Evolutionary conservation across 371 early-diverging fungal genomes (phyloP), one percentile per base, ranked within the genome.

Genomic region (Parasitella parasitica): DNA sequence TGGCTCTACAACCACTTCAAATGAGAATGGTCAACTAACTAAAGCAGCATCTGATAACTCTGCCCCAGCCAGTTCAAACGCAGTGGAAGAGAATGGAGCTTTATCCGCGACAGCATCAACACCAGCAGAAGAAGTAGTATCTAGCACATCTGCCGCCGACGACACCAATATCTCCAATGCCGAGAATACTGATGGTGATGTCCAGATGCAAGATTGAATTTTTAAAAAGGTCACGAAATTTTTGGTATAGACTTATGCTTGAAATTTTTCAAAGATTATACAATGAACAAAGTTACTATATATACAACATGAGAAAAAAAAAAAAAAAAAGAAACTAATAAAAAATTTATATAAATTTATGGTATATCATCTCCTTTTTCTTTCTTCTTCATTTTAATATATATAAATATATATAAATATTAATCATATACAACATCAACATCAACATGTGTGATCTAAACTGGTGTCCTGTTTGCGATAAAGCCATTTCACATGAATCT

Each of bases 381-480:
- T 24, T 13, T 39, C 18, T 36, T 43, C n/a, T 41, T 36, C 7
- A 24, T 41, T 4, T 52, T 34, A 39, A 30, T 41, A 24, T 12
- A 22, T 22, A 12, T 20, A 48, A 37, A 12, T n/a, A n/a, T n/a
- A n/a, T n/a, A n/a, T n/a, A n/a, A n/a, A n/a, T n/a, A n/a, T n/a
- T n/a, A n/a, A n/a, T n/a, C n/a, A n/a, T n/a, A n/a, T n/a, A n/a
- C n/a, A n/a, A n/a, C n/a, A n/a, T n/a, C n/a, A n/a, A n/a, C n/a
- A n/a, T n/a, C n/a, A n/a, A n/a, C n/a, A 71, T 73, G 74, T 70
- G 74, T 24, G 74, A 73, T 65, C 53, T 73, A 30, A 70, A 73
- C 16, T 73, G 74, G 74, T 73, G 74, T 39, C 62, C 68, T 43
- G 55, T 67, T 16, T 73, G 74, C 26, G 74, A 73, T 32, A 64